These are phyloP conservation scores for Wickerhamiella hasegawae DNA, from an alignment of 805 yeast species.

Conservation along the genomic window DNA sequence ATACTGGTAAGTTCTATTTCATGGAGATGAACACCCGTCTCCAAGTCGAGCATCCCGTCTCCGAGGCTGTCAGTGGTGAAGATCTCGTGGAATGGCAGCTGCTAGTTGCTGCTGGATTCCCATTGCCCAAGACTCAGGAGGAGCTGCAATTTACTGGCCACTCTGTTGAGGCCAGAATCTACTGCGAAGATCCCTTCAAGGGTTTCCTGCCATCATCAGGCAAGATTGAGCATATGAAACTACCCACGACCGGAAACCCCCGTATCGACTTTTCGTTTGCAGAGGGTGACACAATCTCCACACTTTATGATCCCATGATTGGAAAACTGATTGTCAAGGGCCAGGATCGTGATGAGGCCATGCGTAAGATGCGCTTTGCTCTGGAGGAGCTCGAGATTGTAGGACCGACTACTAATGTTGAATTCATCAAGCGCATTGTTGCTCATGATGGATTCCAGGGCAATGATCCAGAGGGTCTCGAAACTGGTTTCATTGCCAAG, in stretches of 20 bases:
- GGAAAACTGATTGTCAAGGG: slow-evolving; percentile 21
- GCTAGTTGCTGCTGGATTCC: slow-evolving; percentile 20
- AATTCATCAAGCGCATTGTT: slow-evolving; percentile 19
- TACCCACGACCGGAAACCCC: slow-evolving; percentile 16
- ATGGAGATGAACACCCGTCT: slow-evolving; percentile 43
- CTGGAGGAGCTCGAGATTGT: slow-evolving; percentile 19
- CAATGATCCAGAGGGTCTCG: slow-evolving; percentile 17
- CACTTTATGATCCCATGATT: slow-evolving; percentile 22
- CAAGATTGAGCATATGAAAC: slow-evolving; percentile 16
- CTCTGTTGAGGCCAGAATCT: slow-evolving; percentile 21
- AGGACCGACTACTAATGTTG: slow-evolving; percentile 21
- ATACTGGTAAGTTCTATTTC: slow-evolving; percentile 35
- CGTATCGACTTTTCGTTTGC: slow-evolving; percentile 19
- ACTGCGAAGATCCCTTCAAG: slow-evolving; percentile 22
- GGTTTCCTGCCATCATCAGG: slow-evolving; percentile 19
- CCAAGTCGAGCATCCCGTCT: slow-evolving; percentile 43
- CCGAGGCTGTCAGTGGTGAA: slow-evolving; percentile 39
- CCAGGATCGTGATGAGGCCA: slow-evolving; percentile 16
- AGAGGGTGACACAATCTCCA: slow-evolving; percentile 16
- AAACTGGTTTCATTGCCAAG: slow-evolving; percentile 21
- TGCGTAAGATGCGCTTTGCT: slow-evolving; percentile 16
- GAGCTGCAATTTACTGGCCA: slow-evolving; percentile 17
- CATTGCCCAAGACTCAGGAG: slow-evolving; percentile 20
- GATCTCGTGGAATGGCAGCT: slow-evolving; percentile 39
- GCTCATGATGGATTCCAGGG: slow-evolving; percentile 16